Base-by-base conservation (phyloP, 1,139 yeast genomes). In the Yamadazyma triangularis region DNA sequence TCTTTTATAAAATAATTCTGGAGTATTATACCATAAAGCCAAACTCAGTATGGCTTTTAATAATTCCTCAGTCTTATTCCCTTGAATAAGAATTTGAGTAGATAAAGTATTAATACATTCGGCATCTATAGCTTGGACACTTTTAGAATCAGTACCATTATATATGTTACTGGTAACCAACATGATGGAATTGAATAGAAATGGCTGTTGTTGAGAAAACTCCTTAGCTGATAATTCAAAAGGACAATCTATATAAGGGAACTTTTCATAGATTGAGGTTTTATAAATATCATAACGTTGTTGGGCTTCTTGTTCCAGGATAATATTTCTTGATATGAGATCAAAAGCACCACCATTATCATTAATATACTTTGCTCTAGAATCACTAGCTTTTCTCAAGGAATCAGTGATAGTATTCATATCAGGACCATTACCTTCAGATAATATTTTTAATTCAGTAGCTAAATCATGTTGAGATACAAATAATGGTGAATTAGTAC, bases 21-120 rank as follows among this genome's bases (percentile, higher is more conserved):
- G 87, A 5, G 86, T 76, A 42, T 83, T 85, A 51, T 86, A 86
- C 94, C 95, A 88, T 22, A 80, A 55, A 24, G 83, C 72, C 32
- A 84, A 58, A 3, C 85, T 47, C 18, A 84, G 48, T 28, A 84
- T 56, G 13, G 81, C 61, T 50, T 82, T 79, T 25, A 86, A 58
- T 30, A 86, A 57, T 49, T 85, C 91, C 15, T 79, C 60, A 6
- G 80, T 72, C 56, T 85, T 87, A 34, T 76, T 67, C n/a, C 95
- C 95, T 15, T 72, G 64, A 10, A 82, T 69, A 58, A 86, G 58
- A 7, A 81, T 71, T 45, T 85, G 89, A 29, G 70, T 67, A 4
- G 82, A 61, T 2, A 85, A 54, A 7, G 78, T 56, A 42, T 71
- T 70, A 21, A 79, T 63, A 1, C 87, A 80, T 32, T 72, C 65